phyloP scores from a whole-genome alignment of 495 filamentous ascomycete genomes.

The Hypoxylon crocopeplum region DNA sequence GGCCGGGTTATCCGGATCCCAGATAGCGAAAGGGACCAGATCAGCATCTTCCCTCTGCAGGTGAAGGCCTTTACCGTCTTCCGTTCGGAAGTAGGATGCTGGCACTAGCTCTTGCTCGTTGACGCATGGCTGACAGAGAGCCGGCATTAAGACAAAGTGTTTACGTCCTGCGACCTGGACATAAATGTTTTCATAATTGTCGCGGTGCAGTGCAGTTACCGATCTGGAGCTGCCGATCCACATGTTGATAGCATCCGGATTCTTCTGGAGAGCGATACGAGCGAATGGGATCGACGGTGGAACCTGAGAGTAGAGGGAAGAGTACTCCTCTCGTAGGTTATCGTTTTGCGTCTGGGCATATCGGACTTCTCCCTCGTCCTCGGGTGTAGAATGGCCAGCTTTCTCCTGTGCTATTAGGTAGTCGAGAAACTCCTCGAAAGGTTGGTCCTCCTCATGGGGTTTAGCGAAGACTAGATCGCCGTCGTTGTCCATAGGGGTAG shows the following conservation, averaged over 20 bases:
- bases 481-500: constrained; percentile 47
- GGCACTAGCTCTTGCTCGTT: constrained; percentile 60
- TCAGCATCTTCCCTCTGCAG: constrained; percentile 45
- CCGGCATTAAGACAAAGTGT: constrained; percentile 73
- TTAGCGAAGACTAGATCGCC: constrained; percentile 59
- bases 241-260: constrained; percentile 76
- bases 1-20: constrained; percentile 70
- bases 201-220: constrained; percentile 73
- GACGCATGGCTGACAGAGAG: constrained; percentile 66
- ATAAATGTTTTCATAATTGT: constrained; percentile 85
- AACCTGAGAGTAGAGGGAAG: constrained; percentile 60
- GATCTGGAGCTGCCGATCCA: constrained; percentile 76
- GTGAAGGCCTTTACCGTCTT: constrained; percentile 36
- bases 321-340: constrained; percentile 75
- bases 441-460: constrained; percentile 60
- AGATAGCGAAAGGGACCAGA: constrained; percentile 67
- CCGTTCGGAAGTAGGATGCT: constrained; percentile 57
- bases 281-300: constrained; percentile 68
- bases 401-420: constrained; percentile 52
- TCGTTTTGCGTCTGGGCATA: constrained; percentile 75
- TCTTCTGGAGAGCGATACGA: constrained; percentile 63
- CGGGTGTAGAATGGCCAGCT: not conserved
- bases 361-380: constrained; percentile 44
- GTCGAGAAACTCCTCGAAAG: constrained; percentile 54
- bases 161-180: constrained; percentile 73